phyloP scores from a whole-genome alignment of 257 asterid species.

The Rubia yunnanensis region DNA sequence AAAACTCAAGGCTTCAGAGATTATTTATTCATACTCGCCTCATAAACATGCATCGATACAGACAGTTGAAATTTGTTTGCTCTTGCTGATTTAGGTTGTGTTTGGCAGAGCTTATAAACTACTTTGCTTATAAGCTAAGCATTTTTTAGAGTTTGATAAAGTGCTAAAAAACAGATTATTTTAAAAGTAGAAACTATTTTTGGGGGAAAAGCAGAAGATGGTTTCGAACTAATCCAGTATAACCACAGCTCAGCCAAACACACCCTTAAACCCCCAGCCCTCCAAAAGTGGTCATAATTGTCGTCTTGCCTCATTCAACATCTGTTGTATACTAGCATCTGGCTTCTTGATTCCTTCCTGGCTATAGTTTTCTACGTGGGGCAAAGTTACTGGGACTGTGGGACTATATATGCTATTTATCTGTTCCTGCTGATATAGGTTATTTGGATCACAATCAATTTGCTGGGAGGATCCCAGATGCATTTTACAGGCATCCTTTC shows the following conservation, averaged over 20 bases:
- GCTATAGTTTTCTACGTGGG: not conserved
- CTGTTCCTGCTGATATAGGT: slow-evolving; percentile 39
- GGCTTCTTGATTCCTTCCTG: not conserved
- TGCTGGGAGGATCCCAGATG: slow-evolving; percentile 89
- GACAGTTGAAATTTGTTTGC: not conserved
- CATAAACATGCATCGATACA: not conserved
- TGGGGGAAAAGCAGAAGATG: no score
- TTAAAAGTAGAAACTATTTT: no score
- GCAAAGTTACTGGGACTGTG: no score
- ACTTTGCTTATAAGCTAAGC: no score
- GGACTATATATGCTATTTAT: not conserved
- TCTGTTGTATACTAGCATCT: not conserved
- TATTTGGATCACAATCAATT: slow-evolving; percentile 96
- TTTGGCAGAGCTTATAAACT: no score
- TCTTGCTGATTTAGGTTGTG: not conserved
- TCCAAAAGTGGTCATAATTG: not conserved
- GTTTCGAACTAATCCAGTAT: no score
- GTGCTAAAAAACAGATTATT: no score
- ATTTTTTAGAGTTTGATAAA: no score
- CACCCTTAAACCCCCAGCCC: no score
- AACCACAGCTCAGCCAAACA: no score
- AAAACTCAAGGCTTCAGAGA: no score
- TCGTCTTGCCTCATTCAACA: not conserved
- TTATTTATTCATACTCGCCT: not conserved
- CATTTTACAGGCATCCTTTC: slow-evolving; percentile 92